These are phyloP conservation scores for Didymella pinodella DNA, from an alignment of 2,329 filamentous ascomycete genomes.

Conservation along the genomic window DNA sequence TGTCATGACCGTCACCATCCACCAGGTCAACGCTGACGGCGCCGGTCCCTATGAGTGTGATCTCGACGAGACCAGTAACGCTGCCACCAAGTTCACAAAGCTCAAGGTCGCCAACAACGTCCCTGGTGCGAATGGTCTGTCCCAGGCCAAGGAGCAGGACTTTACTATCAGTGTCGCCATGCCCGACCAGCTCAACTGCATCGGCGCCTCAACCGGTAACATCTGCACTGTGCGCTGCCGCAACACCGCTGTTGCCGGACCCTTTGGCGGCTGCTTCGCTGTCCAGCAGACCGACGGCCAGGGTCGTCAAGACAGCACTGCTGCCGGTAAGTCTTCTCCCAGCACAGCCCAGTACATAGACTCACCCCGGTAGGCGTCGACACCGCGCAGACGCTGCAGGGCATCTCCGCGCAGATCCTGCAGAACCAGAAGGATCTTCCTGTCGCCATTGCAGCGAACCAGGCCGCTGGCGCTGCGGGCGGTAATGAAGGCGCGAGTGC, in stretches of 20 bases:
- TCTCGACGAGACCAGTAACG: conserved; percentile 65
- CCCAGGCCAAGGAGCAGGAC: conserved; percentile 63
- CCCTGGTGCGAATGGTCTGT: conserved; percentile 65
- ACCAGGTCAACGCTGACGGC: conserved; percentile 71
- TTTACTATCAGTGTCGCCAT: conserved; percentile 67
- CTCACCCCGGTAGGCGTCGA: conserved; percentile 50
- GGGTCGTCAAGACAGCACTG: conserved; percentile 36
- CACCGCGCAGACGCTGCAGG: conserved; percentile 57
- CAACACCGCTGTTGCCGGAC: conserved; percentile 67
- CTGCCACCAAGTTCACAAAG: conserved; percentile 56
- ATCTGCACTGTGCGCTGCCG: conserved; percentile 70
- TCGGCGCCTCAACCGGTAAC: conserved; percentile 62
- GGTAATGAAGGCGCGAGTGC: conserved; percentile 50
- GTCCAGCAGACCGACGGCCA: conserved; percentile 63
- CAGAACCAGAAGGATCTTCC: conserved; percentile 62
- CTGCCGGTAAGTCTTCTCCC: conserved; percentile 37
- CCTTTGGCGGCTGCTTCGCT: conserved; percentile 69
- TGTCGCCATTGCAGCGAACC: conserved; percentile 57
- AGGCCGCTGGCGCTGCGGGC: conserved; percentile 52
- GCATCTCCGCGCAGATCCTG: conserved; percentile 59
- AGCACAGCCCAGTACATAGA: conserved; percentile 29
- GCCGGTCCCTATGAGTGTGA: conserved; percentile 71
- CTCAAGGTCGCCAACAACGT: conserved; percentile 67
- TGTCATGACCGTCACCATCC: conserved; percentile 49
- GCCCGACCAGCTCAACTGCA: conserved; percentile 62